Conservation (phyloP, 805 yeast genomes). For the Brettanomyces bruxellensis region DNA sequence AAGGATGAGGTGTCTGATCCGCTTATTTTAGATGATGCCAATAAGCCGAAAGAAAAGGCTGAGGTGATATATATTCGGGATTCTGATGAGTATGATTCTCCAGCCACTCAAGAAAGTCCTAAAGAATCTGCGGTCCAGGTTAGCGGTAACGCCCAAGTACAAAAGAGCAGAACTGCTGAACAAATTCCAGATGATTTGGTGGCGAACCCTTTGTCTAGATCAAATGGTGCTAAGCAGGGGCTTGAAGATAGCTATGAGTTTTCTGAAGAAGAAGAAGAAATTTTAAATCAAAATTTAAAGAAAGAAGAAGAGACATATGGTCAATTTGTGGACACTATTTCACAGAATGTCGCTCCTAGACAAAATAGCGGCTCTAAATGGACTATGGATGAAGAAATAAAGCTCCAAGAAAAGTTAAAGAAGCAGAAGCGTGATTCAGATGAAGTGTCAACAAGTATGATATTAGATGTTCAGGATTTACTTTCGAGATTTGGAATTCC, state of each 20-base stretch:
- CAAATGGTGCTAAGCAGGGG: conserved; percentile 5
- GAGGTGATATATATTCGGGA: neutral
- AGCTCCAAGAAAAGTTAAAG: conserved; percentile 50
- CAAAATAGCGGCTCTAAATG: conserved; percentile 12
- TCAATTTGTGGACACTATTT: conserved; percentile 41
- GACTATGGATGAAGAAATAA: conserved; percentile 33
- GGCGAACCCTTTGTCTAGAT: neutral
- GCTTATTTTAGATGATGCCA: neutral
- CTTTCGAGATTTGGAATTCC: conserved; percentile 89
- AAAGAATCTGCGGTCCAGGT: neutral
- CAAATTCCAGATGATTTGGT: conserved; percentile 1
- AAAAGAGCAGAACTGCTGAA: neutral
- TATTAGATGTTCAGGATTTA: conserved; percentile 83
- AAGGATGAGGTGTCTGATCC: neutral
- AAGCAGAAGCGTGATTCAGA: conserved; percentile 82
- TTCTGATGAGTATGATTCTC: neutral
- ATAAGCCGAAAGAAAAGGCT: neutral
- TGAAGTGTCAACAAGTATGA: conserved; percentile 80
- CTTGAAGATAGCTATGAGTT: conserved; percentile 43
- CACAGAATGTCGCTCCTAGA: conserved; percentile 5
- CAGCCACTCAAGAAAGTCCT: neutral
- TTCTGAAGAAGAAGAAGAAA: conserved; percentile 71
- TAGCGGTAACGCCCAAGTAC: conserved; percentile 17
- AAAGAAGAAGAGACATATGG: conserved; percentile 70
- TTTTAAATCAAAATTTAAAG: conserved; percentile 49